Base-by-base conservation (phyloP, 306 rosid genomes). In the Cucumis melo region DNA sequence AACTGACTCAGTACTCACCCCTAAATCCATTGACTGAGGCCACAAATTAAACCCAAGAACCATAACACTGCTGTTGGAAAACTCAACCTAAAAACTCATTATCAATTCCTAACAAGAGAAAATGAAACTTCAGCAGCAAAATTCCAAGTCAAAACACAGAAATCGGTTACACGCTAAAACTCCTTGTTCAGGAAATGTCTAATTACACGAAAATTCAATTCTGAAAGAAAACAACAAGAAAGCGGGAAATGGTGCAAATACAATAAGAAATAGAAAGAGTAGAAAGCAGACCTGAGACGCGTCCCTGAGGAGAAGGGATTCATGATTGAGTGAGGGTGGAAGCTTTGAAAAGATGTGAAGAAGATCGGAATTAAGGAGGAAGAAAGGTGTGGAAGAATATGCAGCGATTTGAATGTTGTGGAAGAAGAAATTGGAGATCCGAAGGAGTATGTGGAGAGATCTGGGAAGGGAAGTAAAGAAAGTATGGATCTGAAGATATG, bases 251-350 rank as follows among this genome's bases (percentile, higher is more conserved):
- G 34, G 54, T 12, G 36, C 74, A 67, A 67, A 39, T 11, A 67
- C 20, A 67, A 67, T n/a, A 39, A 65, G 73, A 65, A 65, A n/a
- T 5, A 27, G 10, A 41, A 41, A 62, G 0, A 63, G 74, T 42
- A 41, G 55, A 53, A 53, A 71, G 77, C 80, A 87, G 57, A 94
- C 99, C 99, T 87, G 81, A 94, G 87, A 62, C 99, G 97, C 79
- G 99, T 94, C n/a, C 95, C 96, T 50, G 99, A 94, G 8, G 95
- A 92, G 87, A 94, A 94, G 38, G 99, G 96, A 79, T 94, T 94
- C 99, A 94, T 94, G 87, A 78, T 84, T 81, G 88, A 79, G 46
- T 84, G 82, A 48, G 65, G 44, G 70, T 29, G 4, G 86, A 81
- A 87, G 88, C 84, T 88, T 88, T 80, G 15, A 78, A 66, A 48